Conservation (phyloP, 2,329 filamentous ascomycete genomes). For the Chaetomium globosum region DNA sequence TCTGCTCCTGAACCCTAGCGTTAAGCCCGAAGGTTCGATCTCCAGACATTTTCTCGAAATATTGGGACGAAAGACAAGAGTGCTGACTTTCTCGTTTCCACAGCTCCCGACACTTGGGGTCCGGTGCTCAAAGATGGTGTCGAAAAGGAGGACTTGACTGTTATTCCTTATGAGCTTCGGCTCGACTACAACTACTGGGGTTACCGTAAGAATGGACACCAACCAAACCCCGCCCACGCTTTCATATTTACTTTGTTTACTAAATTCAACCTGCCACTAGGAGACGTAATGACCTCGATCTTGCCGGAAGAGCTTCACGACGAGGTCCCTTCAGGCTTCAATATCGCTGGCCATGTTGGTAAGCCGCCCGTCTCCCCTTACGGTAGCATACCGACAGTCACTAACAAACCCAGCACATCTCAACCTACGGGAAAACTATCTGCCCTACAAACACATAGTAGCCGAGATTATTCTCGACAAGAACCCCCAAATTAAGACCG, state of each 20-base stretch:
- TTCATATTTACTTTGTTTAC: not conserved
- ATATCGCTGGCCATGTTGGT: constrained; percentile 85
- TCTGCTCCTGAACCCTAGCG: constrained; percentile 59
- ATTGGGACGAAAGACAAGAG: constrained; percentile 9
- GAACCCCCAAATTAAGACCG: constrained; percentile 76
- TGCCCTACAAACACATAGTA: constrained; percentile 84
- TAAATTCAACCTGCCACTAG: constrained; percentile 44
- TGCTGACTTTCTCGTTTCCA: constrained; percentile 39
- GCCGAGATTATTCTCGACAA: constrained; percentile 88
- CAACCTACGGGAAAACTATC: constrained; percentile 80
- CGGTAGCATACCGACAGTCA: constrained; percentile 22
- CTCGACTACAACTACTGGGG: constrained; percentile 86
- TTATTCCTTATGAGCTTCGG: constrained; percentile 74
- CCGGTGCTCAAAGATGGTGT: constrained; percentile 68
- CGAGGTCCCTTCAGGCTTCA: constrained; percentile 84
- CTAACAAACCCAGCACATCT: constrained; percentile 67
- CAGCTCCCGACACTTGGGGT: constrained; percentile 75
- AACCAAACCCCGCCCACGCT: not conserved
- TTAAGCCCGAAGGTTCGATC: constrained; percentile 56
- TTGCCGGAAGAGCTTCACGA: constrained; percentile 78
- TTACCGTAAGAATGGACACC: constrained; percentile 60
- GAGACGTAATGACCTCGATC: constrained; percentile 80
- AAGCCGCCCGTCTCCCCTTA: constrained; percentile 39
- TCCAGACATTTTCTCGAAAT: constrained; percentile 27
- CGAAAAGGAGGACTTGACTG: constrained; percentile 65